Percentiles rank a stretch among this genome's conserved stretches.
Conservation (phyloP, 2,329 filamentous ascomycete species). For the Stemphylium beticola region DNA sequence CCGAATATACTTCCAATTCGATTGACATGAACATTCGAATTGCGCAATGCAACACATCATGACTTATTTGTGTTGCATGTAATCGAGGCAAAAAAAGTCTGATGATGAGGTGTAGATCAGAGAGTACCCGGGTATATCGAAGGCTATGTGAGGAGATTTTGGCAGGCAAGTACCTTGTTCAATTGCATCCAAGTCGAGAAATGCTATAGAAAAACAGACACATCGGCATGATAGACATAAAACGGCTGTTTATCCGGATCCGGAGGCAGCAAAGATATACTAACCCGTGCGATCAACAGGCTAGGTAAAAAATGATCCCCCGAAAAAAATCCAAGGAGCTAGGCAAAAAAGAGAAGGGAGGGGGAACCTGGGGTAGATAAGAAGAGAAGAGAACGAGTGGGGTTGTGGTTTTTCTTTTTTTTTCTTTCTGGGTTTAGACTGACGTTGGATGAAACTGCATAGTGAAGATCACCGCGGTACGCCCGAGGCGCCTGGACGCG, state of each 20-base stretch:
- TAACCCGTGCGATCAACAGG: too few relatives aligned
- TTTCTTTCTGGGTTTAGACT: background rate
- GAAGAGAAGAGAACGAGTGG: too few relatives aligned
- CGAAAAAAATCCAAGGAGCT: too few relatives aligned
- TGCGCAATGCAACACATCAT: background rate
- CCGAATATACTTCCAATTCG: background rate
- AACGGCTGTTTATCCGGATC: too few relatives aligned
- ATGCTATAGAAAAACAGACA: too few relatives aligned
- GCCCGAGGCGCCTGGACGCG: constrained; percentile 82
- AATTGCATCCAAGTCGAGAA: too few relatives aligned
- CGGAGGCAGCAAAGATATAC: too few relatives aligned
- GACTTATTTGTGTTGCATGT: background rate
- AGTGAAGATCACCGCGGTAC: constrained; percentile 97
- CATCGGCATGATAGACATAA: background rate
- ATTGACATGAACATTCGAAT: background rate
- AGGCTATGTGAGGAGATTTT: constrained; percentile 94
- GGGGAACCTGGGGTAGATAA: too few relatives aligned
- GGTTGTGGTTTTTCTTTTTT: background rate
- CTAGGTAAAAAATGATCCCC: too few relatives aligned
- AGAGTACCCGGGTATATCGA: constrained; percentile 88
- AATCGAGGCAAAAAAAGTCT: background rate
- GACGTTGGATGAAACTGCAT: background rate
- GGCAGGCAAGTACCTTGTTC: constrained; percentile 82
- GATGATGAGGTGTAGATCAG: constrained; percentile 64
- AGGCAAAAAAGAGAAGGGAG: too few relatives aligned